Evolutionary conservation across 2,329 filamentous ascomycete species (phyloP).

Genomic region (Ilyonectria mors-panacis): DNA sequence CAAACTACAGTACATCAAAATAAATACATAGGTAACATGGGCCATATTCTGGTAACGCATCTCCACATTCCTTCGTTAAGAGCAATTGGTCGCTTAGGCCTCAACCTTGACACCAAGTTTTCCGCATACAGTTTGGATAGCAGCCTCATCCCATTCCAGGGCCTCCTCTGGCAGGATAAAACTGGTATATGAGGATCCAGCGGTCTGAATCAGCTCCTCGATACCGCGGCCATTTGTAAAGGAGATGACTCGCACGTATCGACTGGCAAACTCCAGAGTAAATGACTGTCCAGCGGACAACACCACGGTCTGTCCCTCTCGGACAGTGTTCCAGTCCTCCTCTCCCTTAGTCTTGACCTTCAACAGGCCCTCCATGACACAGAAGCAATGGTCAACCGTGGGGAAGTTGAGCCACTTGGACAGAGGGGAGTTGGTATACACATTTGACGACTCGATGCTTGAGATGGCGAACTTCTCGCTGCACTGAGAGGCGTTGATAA

Average conservation of each 20-base stretch:
- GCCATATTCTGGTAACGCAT: neutral
- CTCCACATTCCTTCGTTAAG: neutral
- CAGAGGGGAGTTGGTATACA: slow-evolving; percentile 55
- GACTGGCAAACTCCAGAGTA: slow-evolving; percentile 59
- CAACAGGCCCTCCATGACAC: slow-evolving; percentile 62
- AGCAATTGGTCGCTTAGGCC: neutral
- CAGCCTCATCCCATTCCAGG: slow-evolving; percentile 6
- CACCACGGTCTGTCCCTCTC: slow-evolving; percentile 64
- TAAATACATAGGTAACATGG: neutral
- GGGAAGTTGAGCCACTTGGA: slow-evolving; percentile 59
- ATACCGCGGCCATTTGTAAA: slow-evolving; percentile 66
- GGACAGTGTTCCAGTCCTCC: slow-evolving; percentile 41
- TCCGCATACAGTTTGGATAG: neutral
- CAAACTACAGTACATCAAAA: neutral
- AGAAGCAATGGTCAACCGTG: slow-evolving; percentile 67
- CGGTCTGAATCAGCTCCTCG: slow-evolving; percentile 59
- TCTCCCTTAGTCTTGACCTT: slow-evolving; percentile 53
- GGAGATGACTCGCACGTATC: slow-evolving; percentile 62
- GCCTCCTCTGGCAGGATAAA: slow-evolving; percentile 57
- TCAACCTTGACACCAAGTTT: slow-evolving; percentile 26
- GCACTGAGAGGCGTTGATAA: slow-evolving; percentile 64
- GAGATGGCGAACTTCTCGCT: slow-evolving; percentile 67
- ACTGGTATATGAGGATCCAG: slow-evolving; percentile 52
- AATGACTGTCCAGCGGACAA: slow-evolving; percentile 64
- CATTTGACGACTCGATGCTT: slow-evolving; percentile 62